Percentiles rank a stretch among this genome's conserved stretches.
phyloP scores from a whole-genome alignment of 352 stramenopile species.

The Globisporangium recalcitrans region DNA sequence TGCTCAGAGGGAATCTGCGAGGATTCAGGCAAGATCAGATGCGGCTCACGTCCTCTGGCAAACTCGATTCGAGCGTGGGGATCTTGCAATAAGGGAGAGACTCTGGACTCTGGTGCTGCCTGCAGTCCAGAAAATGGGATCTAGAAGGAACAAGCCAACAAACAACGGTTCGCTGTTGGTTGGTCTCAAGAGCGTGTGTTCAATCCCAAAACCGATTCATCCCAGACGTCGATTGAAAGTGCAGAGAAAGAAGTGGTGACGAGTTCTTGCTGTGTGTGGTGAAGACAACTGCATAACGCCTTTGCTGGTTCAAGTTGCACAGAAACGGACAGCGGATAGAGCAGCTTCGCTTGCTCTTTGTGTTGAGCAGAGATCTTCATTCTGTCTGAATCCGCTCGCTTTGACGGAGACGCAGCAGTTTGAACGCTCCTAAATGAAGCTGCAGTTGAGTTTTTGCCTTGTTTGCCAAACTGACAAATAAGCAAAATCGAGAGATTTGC shows the following conservation, averaged over 20 bases:
- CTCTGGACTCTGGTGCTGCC: no score
- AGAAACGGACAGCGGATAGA: background rate
- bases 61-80: background rate
- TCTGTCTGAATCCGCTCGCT: background rate
- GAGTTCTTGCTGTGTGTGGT: background rate
- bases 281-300: no score
- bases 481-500: background rate
- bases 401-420: no score
- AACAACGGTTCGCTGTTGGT: no score
- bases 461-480: background rate
- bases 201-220: no score
- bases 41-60: no score
- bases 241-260: background rate
- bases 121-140: no score
- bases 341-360: background rate
- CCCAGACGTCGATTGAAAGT: background rate
- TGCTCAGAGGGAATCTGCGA: no score
- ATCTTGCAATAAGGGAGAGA: no score
- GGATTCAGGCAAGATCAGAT: no score
- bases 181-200: no score
- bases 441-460: background rate
- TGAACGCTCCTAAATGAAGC: no score
- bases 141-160: background rate
- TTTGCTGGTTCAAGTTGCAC: background rate
- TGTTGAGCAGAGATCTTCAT: background rate